phyloP scores from a whole-genome alignment of 2,329 filamentous ascomycete species.

The Arachnomyces sp. region DNA sequence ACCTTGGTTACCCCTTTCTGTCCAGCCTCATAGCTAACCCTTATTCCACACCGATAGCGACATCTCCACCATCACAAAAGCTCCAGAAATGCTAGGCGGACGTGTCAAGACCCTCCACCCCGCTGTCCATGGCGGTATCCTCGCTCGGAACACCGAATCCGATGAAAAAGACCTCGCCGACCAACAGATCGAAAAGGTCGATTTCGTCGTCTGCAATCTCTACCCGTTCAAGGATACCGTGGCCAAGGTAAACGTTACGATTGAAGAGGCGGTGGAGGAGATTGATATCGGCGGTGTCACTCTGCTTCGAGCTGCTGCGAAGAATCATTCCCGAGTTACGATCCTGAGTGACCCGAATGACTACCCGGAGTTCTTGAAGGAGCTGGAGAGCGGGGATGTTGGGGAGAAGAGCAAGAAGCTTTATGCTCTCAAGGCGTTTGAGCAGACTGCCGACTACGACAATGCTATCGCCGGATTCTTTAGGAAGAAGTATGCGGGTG shows the following conservation, averaged over 20 bases:
- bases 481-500: conserved; percentile 87
- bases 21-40: background rate
- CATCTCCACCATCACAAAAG: conserved; percentile 92
- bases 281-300: conserved; percentile 98
- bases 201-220: conserved; percentile 95
- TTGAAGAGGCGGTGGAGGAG: conserved; percentile 94
- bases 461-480: conserved; percentile 93
- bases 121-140: conserved; percentile 75
- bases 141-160: conserved; percentile 86
- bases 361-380: conserved; percentile 88
- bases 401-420: conserved; percentile 75
- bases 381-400: conserved; percentile 81
- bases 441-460: conserved; percentile 97
- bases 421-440: conserved; percentile 95
- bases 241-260: conserved; percentile 92
- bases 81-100: conserved; percentile 92
- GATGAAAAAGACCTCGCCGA: conserved; percentile 95
- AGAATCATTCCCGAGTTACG: conserved; percentile 93
- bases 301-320: conserved; percentile 88
- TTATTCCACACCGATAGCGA: conserved; percentile 51
- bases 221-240: conserved; percentile 99
- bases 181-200: conserved; percentile 90
- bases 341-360: conserved; percentile 91
- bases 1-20: background rate
- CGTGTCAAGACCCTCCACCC: conserved; percentile 95